Conservation (phyloP, 805 yeast genomes). For the Wickerhamomyces bisporus region DNA sequence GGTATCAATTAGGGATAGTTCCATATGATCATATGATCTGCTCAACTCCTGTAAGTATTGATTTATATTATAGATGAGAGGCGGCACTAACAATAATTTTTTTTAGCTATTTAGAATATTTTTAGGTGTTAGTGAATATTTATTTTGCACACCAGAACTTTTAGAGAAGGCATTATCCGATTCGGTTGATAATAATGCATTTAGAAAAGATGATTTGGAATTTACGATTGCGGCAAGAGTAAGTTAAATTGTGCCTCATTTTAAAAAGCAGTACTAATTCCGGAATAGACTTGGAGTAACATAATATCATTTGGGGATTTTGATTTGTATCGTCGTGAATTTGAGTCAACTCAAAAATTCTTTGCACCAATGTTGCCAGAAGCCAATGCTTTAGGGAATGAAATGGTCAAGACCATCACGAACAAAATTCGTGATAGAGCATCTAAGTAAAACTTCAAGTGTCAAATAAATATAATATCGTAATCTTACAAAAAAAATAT, state of each 20-base stretch:
- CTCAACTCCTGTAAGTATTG: slow-evolving; percentile 60
- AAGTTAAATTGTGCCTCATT: too few relatives aligned
- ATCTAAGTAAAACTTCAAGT: too few relatives aligned
- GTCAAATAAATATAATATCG: too few relatives aligned
- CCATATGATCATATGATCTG: slow-evolving; percentile 98
- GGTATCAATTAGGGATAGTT: slow-evolving; percentile 78
- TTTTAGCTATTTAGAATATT: slow-evolving; percentile 75
- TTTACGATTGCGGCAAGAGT: slow-evolving; percentile 83
- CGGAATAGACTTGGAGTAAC: slow-evolving; percentile 68
- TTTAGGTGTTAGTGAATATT: slow-evolving; percentile 88
- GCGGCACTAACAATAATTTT: too few relatives aligned
- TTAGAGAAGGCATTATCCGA: slow-evolving; percentile 77
- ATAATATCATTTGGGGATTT: slow-evolving; percentile 74
- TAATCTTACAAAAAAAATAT: too few relatives aligned
- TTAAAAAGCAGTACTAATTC: too few relatives aligned
- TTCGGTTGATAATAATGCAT: slow-evolving; percentile 58
- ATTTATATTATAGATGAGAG: slow-evolving; percentile 18
- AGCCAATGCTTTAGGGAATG: slow-evolving; percentile 85
- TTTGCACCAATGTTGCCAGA: slow-evolving; percentile 84
- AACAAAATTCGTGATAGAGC: slow-evolving; percentile 20
- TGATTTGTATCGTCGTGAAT: slow-evolving; percentile 61
- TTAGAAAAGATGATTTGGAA: slow-evolving; percentile 86
- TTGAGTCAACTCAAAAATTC: slow-evolving; percentile 76
- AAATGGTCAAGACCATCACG: slow-evolving; percentile 81
- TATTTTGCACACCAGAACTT: slow-evolving; percentile 78